phyloP scores from a whole-genome alignment of 768 basidiomycete species.

The Podaxis carcinomalis region DNA sequence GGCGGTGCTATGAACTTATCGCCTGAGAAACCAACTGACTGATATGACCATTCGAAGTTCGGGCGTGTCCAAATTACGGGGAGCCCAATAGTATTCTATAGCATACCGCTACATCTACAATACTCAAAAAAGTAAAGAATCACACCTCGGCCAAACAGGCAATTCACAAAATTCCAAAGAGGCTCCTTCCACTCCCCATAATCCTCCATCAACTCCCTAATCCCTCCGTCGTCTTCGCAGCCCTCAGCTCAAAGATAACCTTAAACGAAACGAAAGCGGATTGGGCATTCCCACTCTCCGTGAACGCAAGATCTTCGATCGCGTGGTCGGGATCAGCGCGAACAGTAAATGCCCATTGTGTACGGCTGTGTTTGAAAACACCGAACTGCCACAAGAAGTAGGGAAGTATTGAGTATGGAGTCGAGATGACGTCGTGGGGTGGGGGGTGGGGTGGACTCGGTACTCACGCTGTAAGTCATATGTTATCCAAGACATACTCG shows the following conservation, averaged over 20 bases:
- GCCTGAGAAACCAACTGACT: no score
- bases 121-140: background rate
- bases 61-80: no score
- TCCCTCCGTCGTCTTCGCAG: conserved; percentile 24
- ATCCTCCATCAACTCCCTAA: conserved; percentile 36
- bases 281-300: conserved; percentile 61
- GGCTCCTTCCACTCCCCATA: conserved; percentile 22
- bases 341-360: conserved; percentile 64
- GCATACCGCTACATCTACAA: no score
- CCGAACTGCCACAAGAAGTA: conserved; percentile 36
- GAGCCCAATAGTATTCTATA: no score
- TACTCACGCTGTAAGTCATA: conserved; percentile 42
- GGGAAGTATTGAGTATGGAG: background rate
- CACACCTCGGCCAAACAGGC: background rate
- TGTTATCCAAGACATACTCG: conserved; percentile 64
- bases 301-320: conserved; percentile 59
- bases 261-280: conserved; percentile 60
- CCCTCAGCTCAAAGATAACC: conserved; percentile 50
- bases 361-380: conserved; percentile 64
- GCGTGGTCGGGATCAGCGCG: conserved; percentile 44
- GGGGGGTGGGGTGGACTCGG: no score
- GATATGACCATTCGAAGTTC: no score
- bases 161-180: no score
- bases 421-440: no score
- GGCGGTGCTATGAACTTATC: no score